Base-by-base conservation (phyloP, 2,329 filamentous ascomycete species). In the Pseudogymnoascus destructans region DNA sequence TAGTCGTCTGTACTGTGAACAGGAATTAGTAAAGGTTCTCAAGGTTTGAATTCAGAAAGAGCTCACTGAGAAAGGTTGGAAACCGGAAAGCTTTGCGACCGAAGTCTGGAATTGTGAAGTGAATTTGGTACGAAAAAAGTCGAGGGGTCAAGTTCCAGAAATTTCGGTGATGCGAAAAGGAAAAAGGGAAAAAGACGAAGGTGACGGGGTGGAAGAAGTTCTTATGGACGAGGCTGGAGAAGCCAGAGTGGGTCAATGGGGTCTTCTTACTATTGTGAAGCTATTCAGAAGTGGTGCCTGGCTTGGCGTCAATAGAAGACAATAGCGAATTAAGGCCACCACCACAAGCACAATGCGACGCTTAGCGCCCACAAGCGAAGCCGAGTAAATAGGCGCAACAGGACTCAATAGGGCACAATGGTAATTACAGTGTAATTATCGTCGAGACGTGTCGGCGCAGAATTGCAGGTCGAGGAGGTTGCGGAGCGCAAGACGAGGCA, bases 201-300 rank as follows among this genome's bases (percentile, higher is more conserved):
- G 32, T 33, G 32, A 17, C 11, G 6, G 32, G 56, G 56, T 23
- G 27, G 19, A 15, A 23, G 35, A 9, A 35, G 15, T 27, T 36
- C 17, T 42, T 35, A 38, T 33, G 15, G 13, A 42, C 3, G 7
- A 54, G 15, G 27, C 46, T 13, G 46, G 25, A 17, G 25, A 52
- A 35, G 32, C 21, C 15, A 38, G 21, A 33, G 52, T 42, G 30
- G 21, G 33, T 33, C 55, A 54, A 58, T 58, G 27, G 23, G 33
- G 4, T 33, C 15, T 25, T 40, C 59, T 60, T 60, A 60, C 59
- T 58, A 58, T 60, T 60, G 56, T 58, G 59, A 60, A 27, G 56
- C 42, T 60, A 60, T 60, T 60, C 56, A 40, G 40, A 27, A 57
- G 25, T 11, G 46, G 46, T 52, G 46, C 46, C 25, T 52, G 46